Percentiles rank a stretch among this genome's conserved stretches.
phyloP scores from a whole-genome alignment of 257 asterid genomes.

The Knoxia roxburghii region DNA sequence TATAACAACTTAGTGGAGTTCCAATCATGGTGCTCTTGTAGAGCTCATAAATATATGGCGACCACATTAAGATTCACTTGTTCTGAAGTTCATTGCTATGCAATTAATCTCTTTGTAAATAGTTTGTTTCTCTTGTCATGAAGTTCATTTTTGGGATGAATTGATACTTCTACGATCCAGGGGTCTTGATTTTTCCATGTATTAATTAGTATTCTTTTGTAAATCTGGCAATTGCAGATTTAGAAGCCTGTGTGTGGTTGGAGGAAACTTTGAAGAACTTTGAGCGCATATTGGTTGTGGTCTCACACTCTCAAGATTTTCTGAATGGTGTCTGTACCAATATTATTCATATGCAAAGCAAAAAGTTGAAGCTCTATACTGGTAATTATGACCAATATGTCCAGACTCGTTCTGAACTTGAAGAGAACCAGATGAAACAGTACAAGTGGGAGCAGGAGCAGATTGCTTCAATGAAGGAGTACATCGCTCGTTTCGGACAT shows the following conservation, averaged over 20 bases:
- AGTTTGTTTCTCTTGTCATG: not conserved
- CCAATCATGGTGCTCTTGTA: not conserved
- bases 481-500: slow-evolving; percentile 97
- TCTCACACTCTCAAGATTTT: slow-evolving; percentile 97
- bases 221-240: slow-evolving; percentile 47
- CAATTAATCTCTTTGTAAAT: too few relatives aligned
- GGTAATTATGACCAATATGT: slow-evolving; percentile 92
- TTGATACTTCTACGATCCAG: not conserved
- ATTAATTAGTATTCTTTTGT: too few relatives aligned
- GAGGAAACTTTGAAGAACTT: slow-evolving; percentile 86
- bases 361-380: slow-evolving; percentile 66
- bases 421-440: slow-evolving; percentile 97
- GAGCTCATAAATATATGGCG: not conserved
- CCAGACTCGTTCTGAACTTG: slow-evolving; percentile 90
- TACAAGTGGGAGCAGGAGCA: slow-evolving; percentile 99
- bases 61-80: too few relatives aligned
- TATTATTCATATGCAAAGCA: slow-evolving; percentile 94
- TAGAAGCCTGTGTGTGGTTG: slow-evolving; percentile 97
- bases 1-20: not conserved
- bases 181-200: too few relatives aligned
- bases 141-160: not conserved
- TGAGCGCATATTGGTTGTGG: slow-evolving; percentile 89
- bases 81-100: too few relatives aligned
- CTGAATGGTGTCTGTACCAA: slow-evolving; percentile 95
- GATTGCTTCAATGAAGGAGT: slow-evolving; percentile 90